Base-by-base conservation (phyloP, 2,329 filamentous ascomycete genomes). In the Biscogniauxia sp. region DNA sequence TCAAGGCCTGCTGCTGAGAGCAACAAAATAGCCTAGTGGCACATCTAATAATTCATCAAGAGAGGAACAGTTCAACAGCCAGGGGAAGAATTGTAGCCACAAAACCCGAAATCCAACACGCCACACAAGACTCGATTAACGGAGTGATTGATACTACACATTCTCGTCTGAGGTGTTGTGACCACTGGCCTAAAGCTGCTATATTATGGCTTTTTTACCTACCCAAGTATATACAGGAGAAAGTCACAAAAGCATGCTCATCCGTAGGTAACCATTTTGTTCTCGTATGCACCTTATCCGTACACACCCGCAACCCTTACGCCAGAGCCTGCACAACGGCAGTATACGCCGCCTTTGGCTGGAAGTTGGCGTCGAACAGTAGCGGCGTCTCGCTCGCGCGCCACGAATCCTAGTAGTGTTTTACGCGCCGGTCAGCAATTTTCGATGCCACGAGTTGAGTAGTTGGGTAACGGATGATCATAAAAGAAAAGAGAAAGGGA, bases 321-420 rank as follows among this genome's bases (percentile, higher is more conserved):
- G 25, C n/a, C 53, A 59, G 23, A 25, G 64, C 65, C n/a, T 56
- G 50, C 53, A 62, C 56, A 51, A 70, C 55, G 26, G 70, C 70
- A 28, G 62, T 69, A 59, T 74, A 74, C 37, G 73, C 73, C 6
- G 67, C 26, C 67, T 76, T 76, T 19, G 70, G 68, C 56, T 66
- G 55, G 63, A 69, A 76, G 60, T 65, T 73, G 4, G 63, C 25
- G 62, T 75, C 71, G 60, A 72, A 76, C 20, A 76, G 61, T 17
- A 63, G 52, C 11, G 63, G 63, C 28, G 50, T 63, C 20, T 59
- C 53, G 51, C 41, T 55, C 5, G 61, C 20, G 1, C 56, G 32
- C 62, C 62, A 64, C 28, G 57, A 61, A 53, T 66, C 60, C 55
- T 62, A 32, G 26, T 23, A 5, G n/a, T n/a, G n/a, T n/a, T 1